Percentiles rank a stretch among this genome's conserved stretches.
Conservation (phyloP, 2,329 filamentous ascomycete species). For the Microcyclospora tardicrescens region DNA sequence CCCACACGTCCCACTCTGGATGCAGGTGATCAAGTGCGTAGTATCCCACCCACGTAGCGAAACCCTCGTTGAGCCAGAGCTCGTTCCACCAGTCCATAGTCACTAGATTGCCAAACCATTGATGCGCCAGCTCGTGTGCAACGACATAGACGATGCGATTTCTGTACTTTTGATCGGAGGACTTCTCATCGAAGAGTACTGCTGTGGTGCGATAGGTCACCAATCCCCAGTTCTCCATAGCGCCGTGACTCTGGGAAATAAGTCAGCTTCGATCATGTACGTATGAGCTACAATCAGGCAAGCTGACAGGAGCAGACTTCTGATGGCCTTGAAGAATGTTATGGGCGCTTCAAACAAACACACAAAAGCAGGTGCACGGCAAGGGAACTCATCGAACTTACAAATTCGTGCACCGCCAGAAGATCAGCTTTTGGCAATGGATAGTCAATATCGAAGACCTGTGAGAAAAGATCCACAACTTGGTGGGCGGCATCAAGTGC, state of each 20-base stretch:
- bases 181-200: slow-evolving; percentile 87
- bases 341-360: neutral
- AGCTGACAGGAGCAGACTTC: no score
- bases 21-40: slow-evolving; percentile 80
- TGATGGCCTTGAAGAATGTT: no score
- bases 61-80: slow-evolving; percentile 89
- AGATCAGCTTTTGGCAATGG: slow-evolving; percentile 86
- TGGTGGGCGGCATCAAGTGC: slow-evolving; percentile 84
- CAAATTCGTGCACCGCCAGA: slow-evolving; percentile 87
- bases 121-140: slow-evolving; percentile 92
- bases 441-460: slow-evolving; percentile 80
- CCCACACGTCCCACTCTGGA: slow-evolving; percentile 96
- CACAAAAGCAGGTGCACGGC: neutral
- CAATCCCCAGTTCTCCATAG: slow-evolving; percentile 94
- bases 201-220: slow-evolving; percentile 88
- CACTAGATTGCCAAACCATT: slow-evolving; percentile 91
- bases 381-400: slow-evolving; percentile 27
- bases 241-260: slow-evolving; percentile 47
- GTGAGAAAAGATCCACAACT: slow-evolving; percentile 92
- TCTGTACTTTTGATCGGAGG: slow-evolving; percentile 79
- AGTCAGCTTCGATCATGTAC: slow-evolving; percentile 25
- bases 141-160: slow-evolving; percentile 94
- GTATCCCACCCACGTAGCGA: slow-evolving; percentile 98
- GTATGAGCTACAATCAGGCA: no score
- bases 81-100: slow-evolving; percentile 79